Conservation (phyloP, 2,329 filamentous ascomycete species). For the Xylaria sp. region DNA sequence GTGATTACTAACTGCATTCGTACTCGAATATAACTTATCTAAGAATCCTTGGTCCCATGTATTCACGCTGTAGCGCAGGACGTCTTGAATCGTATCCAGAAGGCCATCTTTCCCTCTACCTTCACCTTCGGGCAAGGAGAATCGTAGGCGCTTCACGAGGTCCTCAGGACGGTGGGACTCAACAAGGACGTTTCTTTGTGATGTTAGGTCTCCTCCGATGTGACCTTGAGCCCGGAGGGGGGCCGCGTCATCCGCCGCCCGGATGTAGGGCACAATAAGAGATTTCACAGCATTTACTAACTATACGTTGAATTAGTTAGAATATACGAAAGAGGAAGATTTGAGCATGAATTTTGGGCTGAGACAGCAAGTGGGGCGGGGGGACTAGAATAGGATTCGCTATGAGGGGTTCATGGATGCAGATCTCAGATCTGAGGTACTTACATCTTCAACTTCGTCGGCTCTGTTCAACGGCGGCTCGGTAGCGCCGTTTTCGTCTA, state of each 20-base stretch:
- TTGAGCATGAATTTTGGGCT: background rate
- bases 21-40: constrained; percentile 93
- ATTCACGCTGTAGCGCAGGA: constrained; percentile 90
- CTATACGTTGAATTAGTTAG: constrained; percentile 54
- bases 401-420: constrained; percentile 6
- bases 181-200: constrained; percentile 67
- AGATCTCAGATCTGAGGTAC: constrained; percentile 36
- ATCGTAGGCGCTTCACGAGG: constrained; percentile 64
- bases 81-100: constrained; percentile 73
- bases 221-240: constrained; percentile 64
- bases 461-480: constrained; percentile 51
- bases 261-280: constrained; percentile 77
- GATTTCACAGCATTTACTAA: constrained; percentile 74
- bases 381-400: background rate
- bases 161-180: constrained; percentile 70
- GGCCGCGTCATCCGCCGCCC: constrained; percentile 72
- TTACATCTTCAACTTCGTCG: constrained; percentile 60
- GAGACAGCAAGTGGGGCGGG: constrained; percentile 10
- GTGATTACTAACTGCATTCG: constrained; percentile 73
- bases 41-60: constrained; percentile 99
- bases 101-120: constrained; percentile 78
- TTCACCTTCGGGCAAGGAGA: constrained; percentile 66
- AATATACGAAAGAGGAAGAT: background rate
- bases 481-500: constrained; percentile 25
- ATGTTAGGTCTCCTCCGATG: constrained; percentile 50